Evolutionary conservation across 2,329 filamentous ascomycete species (phyloP).

Genomic region (Ophiostoma quercus): DNA sequence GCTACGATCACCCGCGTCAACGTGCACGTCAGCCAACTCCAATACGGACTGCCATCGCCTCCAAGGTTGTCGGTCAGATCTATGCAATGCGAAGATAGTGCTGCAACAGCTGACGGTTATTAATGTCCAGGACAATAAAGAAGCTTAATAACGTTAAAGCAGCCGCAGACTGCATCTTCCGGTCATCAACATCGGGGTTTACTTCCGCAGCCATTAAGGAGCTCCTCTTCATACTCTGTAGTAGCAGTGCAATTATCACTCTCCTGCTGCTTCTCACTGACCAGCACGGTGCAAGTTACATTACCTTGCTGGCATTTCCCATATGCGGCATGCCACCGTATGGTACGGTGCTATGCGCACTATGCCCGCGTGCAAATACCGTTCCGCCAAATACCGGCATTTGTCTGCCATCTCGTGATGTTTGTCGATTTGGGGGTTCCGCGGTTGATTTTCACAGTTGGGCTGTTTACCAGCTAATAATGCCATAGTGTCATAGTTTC

Average conservation of each 20-base stretch:
- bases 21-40: not conserved
- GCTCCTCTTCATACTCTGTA: not conserved
- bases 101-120: too few species aligned
- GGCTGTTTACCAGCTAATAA: not conserved
- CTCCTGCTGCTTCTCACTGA: too few species aligned
- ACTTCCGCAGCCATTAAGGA: not conserved
- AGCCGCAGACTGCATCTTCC: too few species aligned
- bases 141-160: too few species aligned
- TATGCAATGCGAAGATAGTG: not conserved
- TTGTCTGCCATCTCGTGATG: not conserved
- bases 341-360: not conserved
- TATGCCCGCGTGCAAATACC: not conserved
- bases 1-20: not conserved
- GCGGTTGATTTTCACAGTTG: not conserved
- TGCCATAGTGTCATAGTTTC: not conserved
- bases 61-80: not conserved
- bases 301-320: too few species aligned
- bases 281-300: too few species aligned
- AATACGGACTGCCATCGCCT: not conserved
- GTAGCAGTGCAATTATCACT: not conserved
- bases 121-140: too few species aligned
- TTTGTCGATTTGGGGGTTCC: conserved; percentile 2
- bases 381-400: not conserved
- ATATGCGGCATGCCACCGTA: not conserved
- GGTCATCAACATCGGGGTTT: too few species aligned